Evolutionary conservation across 2,329 filamentous ascomycete species (phyloP).

Genomic region (Scedosporium apiospermum): DNA sequence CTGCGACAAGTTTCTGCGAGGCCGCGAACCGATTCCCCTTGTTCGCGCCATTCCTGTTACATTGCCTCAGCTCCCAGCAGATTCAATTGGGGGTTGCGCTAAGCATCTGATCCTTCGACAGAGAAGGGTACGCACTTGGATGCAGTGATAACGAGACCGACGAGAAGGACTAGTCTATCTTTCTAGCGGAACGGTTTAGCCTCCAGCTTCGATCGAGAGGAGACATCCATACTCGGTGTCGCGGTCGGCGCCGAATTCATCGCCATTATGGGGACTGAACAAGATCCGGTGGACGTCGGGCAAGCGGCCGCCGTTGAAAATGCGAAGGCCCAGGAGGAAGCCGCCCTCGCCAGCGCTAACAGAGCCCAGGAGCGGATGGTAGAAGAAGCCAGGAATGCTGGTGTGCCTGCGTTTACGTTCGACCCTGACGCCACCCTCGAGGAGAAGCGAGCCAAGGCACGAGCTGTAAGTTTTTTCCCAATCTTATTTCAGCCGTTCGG

Average conservation of each 20-base stretch:
- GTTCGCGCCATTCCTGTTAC: background rate
- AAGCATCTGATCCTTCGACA: background rate
- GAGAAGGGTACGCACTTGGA: background rate
- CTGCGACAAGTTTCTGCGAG: background rate
- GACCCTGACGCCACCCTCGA: slow-evolving; percentile 75
- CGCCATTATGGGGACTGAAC: slow-evolving; percentile 5
- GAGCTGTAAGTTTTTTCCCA: slow-evolving; percentile 50
- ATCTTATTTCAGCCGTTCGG: slow-evolving; percentile 7
- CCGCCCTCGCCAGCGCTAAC: slow-evolving; percentile 53
- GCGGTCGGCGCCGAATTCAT: background rate
- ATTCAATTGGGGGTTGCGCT: background rate
- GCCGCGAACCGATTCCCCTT: background rate
- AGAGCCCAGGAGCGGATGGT: slow-evolving; percentile 67
- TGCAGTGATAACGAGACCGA: background rate
- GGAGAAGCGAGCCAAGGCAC: slow-evolving; percentile 73
- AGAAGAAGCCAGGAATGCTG: slow-evolving; percentile 68
- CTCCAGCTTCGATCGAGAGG: background rate
- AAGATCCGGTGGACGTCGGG: slow-evolving; percentile 56
- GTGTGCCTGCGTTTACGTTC: slow-evolving; percentile 74
- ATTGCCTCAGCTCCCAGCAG: background rate
- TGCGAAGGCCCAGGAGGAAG: background rate
- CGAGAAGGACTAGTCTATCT: background rate
- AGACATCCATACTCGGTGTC: background rate
- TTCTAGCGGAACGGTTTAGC: background rate
- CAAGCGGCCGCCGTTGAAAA: slow-evolving; percentile 65